Evolutionary conservation across 768 basidiomycete genomes (phyloP).

Genomic region (Leccinum subgranulosum): DNA sequence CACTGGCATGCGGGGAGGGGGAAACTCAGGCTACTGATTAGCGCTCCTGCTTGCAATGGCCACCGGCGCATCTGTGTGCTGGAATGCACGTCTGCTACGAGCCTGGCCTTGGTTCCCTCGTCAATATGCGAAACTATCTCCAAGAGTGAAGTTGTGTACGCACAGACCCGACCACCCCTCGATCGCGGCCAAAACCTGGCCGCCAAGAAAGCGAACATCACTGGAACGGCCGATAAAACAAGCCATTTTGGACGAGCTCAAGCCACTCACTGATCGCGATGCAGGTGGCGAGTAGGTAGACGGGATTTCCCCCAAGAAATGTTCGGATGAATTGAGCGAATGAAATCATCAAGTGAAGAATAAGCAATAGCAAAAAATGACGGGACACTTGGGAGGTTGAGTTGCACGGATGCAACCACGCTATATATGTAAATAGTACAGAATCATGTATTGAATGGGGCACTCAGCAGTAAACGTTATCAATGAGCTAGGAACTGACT

Average conservation of each 20-base stretch:
- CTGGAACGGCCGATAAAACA: background rate
- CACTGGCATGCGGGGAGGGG: too few relatives aligned
- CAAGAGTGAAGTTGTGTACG: background rate
- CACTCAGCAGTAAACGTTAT: background rate
- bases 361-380: too few relatives aligned
- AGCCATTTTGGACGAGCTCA: background rate
- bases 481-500: background rate
- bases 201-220: background rate
- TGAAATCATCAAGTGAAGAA: background rate
- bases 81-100: background rate
- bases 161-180: background rate
- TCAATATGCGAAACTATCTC: background rate
- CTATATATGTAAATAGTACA: background rate
- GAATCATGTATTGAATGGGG: too few relatives aligned
- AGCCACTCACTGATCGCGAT: slow-evolving; percentile 3
- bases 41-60: background rate
- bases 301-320: background rate
- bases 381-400: background rate
- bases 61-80: background rate
- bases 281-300: background rate
- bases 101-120: background rate
- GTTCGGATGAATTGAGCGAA: background rate
- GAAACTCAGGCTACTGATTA: background rate
- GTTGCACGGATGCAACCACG: background rate
- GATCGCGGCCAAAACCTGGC: background rate